phyloP scores from a whole-genome alignment of 1,284 basidiomycete species.

The Naganishia cerealis region DNA sequence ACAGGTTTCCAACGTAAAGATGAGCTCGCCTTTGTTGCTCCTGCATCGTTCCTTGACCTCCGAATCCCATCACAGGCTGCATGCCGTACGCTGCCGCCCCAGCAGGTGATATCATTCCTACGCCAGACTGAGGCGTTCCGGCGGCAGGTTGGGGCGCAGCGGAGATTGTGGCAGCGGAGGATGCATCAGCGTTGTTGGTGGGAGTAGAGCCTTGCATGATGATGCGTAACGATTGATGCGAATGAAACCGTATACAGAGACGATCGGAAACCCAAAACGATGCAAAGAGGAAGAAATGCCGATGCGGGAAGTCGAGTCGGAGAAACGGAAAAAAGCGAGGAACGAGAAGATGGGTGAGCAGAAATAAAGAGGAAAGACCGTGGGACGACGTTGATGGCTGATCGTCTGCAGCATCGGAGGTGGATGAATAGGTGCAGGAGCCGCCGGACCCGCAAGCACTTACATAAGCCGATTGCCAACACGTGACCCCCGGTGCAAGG shows the following conservation, averaged over 20 bases:
- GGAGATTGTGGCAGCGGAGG: conserved; percentile 14
- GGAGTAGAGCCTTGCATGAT: conserved; percentile 7
- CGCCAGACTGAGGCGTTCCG: not conserved
- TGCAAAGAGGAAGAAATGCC: conserved; percentile 30
- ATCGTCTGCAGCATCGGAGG: not conserved
- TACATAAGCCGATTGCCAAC: not conserved
- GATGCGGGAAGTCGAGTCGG: conserved; percentile 34
- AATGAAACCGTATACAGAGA: not conserved
- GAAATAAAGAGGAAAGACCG: not conserved
- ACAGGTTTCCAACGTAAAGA: conserved; percentile 95
- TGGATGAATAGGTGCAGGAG: not conserved
- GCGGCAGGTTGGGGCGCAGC: conserved; percentile 14
- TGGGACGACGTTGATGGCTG: not conserved
- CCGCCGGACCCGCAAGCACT: no score
- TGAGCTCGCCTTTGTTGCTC: conserved; percentile 61
- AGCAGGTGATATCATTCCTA: conserved; percentile 13
- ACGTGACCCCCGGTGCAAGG: not conserved
- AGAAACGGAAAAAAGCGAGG: conserved; percentile 19
- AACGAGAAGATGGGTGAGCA: conserved; percentile 3
- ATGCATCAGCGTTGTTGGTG: not conserved
- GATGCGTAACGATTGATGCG: conserved; percentile 18
- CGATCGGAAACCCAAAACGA: conserved; percentile 19
- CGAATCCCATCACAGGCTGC: conserved; percentile 1
- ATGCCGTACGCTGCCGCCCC: conserved; percentile 3
- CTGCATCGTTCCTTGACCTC: conserved; percentile 14